phyloP scores from a whole-genome alignment of 2,329 filamentous ascomycete species.

The Pseudocercospora eumusae region DNA sequence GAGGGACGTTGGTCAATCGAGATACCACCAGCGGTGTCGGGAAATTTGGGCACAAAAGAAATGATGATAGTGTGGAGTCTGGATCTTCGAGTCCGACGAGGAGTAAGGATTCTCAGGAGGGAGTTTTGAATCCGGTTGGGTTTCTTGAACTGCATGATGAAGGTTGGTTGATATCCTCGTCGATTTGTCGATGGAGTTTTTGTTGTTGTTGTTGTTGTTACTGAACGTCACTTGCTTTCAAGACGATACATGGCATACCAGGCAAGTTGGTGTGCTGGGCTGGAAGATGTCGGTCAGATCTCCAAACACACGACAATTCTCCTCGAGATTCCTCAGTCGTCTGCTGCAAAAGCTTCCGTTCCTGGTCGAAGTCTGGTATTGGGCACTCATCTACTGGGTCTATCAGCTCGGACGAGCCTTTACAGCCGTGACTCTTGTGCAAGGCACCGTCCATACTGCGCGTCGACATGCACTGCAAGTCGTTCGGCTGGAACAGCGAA shows the following conservation, averaged over 20 bases:
- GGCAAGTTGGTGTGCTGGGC: constrained; percentile 51
- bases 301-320: constrained; percentile 64
- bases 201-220: neutral
- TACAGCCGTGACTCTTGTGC: constrained; percentile 67
- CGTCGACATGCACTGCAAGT: constrained; percentile 68
- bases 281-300: constrained; percentile 54
- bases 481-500: constrained; percentile 64
- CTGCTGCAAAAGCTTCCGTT: constrained; percentile 69
- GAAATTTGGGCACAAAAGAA: constrained; percentile 13
- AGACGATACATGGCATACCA: constrained; percentile 49
- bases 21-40: constrained; percentile 36
- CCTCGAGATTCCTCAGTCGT: constrained; percentile 62
- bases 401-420: constrained; percentile 75
- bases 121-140: constrained; percentile 37
- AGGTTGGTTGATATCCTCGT: neutral
- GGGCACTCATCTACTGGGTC: constrained; percentile 65
- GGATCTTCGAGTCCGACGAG: constrained; percentile 42
- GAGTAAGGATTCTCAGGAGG: constrained; percentile 36
- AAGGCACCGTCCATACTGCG: constrained; percentile 68
- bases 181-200: too few species aligned
- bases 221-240: constrained; percentile 22
- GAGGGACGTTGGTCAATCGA: constrained; percentile 64
- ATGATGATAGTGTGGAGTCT: constrained; percentile 44
- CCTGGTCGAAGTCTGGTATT: constrained; percentile 74
- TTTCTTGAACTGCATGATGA: neutral